These are phyloP conservation scores for Tuber aestivum DNA, from an alignment of 495 filamentous ascomycete genomes.

Conservation along the genomic window DNA sequence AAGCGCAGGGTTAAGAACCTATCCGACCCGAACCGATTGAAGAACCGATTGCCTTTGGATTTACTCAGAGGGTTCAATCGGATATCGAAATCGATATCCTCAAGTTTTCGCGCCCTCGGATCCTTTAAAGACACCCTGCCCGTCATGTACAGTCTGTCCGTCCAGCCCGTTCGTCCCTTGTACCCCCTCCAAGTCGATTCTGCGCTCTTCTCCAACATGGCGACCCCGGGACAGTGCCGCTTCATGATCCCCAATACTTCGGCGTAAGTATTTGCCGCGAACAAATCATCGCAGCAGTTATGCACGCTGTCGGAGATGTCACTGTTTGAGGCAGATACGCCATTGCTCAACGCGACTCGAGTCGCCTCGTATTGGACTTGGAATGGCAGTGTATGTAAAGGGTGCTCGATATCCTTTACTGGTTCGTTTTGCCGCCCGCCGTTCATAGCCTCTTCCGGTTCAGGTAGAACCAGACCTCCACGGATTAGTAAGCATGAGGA, in stretches of 20 bases:
- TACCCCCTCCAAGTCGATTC: conserved; percentile 22
- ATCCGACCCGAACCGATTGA: conserved; percentile 38
- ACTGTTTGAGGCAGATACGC: background rate
- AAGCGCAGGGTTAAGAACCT: conserved; percentile 36
- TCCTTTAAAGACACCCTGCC: conserved; percentile 10
- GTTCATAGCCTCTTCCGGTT: background rate
- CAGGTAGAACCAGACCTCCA: background rate
- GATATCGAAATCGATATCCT: conserved; percentile 15
- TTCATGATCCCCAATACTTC: conserved; percentile 27
- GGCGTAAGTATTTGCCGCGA: conserved; percentile 17
- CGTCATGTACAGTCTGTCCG: conserved; percentile 19
- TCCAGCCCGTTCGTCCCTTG: conserved; percentile 14
- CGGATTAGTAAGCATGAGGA: background rate
- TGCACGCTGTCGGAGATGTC: conserved; percentile 14
- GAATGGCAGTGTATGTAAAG: conserved; percentile 25
- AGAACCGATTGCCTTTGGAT: conserved; percentile 26
- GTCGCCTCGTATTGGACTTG: conserved; percentile 32
- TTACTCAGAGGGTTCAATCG: conserved; percentile 23
- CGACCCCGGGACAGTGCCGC: conserved; percentile 8
- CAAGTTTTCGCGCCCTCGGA: background rate
- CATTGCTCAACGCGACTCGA: conserved; percentile 25
- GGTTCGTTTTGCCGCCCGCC: background rate
- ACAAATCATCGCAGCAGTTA: conserved; percentile 24
- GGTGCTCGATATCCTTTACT: conserved; percentile 6
- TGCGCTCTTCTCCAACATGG: conserved; percentile 7